phyloP scores from a whole-genome alignment of 129 eudicot genomes.

The Helichrysum umbraculigerum region DNA sequence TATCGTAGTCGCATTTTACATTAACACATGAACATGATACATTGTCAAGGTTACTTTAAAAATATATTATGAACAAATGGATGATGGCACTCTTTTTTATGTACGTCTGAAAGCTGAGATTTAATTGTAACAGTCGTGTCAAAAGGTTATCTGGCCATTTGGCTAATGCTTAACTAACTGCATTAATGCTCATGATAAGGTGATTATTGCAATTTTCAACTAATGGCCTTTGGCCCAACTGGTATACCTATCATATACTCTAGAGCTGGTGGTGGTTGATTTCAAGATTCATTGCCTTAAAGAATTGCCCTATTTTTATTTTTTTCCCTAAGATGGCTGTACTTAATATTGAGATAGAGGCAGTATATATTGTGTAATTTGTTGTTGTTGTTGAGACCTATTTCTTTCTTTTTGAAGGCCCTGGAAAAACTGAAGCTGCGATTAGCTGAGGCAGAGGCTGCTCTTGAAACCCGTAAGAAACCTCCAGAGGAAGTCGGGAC shows the following conservation, averaged over 20 bases:
- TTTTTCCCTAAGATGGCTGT: too few relatives aligned
- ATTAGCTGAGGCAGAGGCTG: slow-evolving; percentile 64
- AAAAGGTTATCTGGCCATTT: not conserved
- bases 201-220: not conserved
- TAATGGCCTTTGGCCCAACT: not conserved
- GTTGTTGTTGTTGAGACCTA: not conserved
- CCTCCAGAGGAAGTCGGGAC: slow-evolving; percentile 54
- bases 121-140: not conserved
- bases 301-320: too few relatives aligned
- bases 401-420: slow-evolving; percentile 31
- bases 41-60: too few relatives aligned
- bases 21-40: too few relatives aligned
- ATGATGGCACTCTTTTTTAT: not conserved
- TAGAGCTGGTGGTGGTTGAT: too few relatives aligned
- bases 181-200: not conserved
- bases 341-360: not conserved
- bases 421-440: slow-evolving; percentile 58
- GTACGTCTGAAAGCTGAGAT: not conserved
- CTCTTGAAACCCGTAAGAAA: slow-evolving; percentile 58
- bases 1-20: too few relatives aligned
- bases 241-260: not conserved
- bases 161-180: not conserved
- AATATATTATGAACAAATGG: too few relatives aligned
- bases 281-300: too few relatives aligned
- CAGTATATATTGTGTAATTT: not conserved